These are phyloP conservation scores for Clonostachys rosea DNA, from an alignment of 2,329 filamentous ascomycete genomes.

Conservation along the genomic window DNA sequence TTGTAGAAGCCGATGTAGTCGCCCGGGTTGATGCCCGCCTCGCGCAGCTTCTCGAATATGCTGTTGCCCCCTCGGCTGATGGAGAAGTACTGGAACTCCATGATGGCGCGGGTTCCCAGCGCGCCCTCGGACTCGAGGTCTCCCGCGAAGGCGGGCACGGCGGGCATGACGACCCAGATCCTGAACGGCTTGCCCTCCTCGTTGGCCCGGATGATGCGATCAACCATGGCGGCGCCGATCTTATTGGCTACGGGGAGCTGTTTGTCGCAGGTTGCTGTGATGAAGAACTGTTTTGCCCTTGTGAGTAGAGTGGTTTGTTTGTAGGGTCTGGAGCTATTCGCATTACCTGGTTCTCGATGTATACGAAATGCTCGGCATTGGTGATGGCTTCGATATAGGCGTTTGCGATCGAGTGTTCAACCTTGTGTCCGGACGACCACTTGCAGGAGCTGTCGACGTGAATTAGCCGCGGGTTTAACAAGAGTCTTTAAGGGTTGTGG, in stretches of 20 bases:
- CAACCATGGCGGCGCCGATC: constrained; percentile 74
- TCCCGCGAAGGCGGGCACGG: constrained; percentile 78
- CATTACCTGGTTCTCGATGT: constrained; percentile 68
- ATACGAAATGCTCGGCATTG: constrained; percentile 67
- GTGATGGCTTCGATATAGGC: constrained; percentile 73
- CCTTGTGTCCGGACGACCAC: constrained; percentile 47
- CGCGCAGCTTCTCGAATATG: constrained; percentile 68
- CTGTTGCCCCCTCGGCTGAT: constrained; percentile 74
- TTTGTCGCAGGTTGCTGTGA: constrained; percentile 68
- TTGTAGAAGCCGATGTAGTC: constrained; percentile 84
- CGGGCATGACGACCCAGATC: constrained; percentile 73
- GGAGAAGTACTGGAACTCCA: constrained; percentile 81
- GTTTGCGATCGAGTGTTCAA: constrained; percentile 77
- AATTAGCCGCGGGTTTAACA: background rate
- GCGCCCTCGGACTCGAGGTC: constrained; percentile 70
- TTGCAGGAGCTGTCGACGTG: constrained; percentile 31
- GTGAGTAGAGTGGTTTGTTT: background rate
- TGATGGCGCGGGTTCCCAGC: constrained; percentile 76
- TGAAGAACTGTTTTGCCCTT: constrained; percentile 62
- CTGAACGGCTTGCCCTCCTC: constrained; percentile 63
- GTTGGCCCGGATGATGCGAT: constrained; percentile 69
- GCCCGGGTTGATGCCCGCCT: constrained; percentile 66
- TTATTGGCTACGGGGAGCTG: constrained; percentile 73
- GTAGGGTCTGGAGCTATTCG: background rate
- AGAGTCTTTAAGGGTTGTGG: background rate